These are phyloP conservation scores for Yamadazyma paraphyllophila DNA, from an alignment of 805 yeast genomes.

Conservation along the genomic window DNA sequence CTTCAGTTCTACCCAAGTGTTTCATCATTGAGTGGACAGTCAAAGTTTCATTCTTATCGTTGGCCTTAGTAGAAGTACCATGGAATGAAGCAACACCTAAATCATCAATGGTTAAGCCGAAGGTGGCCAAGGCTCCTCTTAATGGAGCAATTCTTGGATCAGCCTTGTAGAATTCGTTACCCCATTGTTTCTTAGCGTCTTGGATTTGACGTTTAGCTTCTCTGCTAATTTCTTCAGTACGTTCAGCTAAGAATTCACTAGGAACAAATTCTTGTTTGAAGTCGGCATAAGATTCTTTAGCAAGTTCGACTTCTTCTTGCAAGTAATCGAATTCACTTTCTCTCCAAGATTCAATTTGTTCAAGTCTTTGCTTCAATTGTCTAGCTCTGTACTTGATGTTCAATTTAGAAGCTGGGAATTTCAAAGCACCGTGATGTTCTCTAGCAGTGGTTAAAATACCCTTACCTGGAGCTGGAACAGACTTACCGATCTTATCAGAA, in stretches of 20 bases:
- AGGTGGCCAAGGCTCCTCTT: slow-evolving; percentile 95
- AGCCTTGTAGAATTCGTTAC: slow-evolving; percentile 86
- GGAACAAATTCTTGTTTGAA: slow-evolving; percentile 48
- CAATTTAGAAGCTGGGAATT: slow-evolving; percentile 76
- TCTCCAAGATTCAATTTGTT: slow-evolving; percentile 80
- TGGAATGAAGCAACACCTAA: slow-evolving; percentile 97
- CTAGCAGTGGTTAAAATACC: slow-evolving; percentile 98
- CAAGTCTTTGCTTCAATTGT: slow-evolving; percentile 77
- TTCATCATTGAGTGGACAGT: slow-evolving; percentile 89
- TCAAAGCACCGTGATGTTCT: slow-evolving; percentile 80
- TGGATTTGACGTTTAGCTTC: slow-evolving; percentile 83
- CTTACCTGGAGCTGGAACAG: slow-evolving; percentile 99
- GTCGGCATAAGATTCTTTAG: slow-evolving; percentile 51
- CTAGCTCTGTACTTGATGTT: slow-evolving; percentile 91
- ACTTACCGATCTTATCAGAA: slow-evolving; percentile 96
- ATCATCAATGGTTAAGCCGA: slow-evolving; percentile 90
- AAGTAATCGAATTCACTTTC: slow-evolving; percentile 73
- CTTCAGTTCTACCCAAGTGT: slow-evolving; percentile 94
- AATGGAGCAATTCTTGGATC: slow-evolving; percentile 96
- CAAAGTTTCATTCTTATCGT: slow-evolving; percentile 96
- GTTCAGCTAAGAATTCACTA: slow-evolving; percentile 63
- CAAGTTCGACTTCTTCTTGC: slow-evolving; percentile 64
- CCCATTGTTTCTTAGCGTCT: slow-evolving; percentile 91
- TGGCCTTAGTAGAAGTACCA: slow-evolving; percentile 98
- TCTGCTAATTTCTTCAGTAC: slow-evolving; percentile 81